Evolutionary conservation across 768 basidiomycete species (phyloP).

Genomic region (Myochromella boudieri): DNA sequence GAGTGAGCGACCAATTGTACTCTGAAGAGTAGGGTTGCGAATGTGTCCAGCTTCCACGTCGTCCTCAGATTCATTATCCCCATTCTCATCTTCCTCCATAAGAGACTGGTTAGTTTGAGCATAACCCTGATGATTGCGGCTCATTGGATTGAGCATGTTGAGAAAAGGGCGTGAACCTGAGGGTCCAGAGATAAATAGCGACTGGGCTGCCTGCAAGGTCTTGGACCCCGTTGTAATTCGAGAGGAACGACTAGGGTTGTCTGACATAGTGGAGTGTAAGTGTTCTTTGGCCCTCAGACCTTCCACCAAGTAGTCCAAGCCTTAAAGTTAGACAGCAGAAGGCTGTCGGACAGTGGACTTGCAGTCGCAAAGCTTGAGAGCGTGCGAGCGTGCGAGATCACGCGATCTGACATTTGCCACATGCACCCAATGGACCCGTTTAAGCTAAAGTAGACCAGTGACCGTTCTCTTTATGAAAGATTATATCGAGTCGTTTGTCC

Average conservation of each 20-base stretch:
- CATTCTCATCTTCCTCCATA: slow-evolving; percentile 71
- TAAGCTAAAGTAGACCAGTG: too few species aligned
- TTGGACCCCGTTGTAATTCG: slow-evolving; percentile 31
- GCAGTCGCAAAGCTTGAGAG: too few species aligned
- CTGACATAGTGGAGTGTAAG: slow-evolving; percentile 25
- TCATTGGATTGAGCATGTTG: slow-evolving; percentile 81
- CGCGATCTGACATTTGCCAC: too few species aligned
- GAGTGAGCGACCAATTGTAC: slow-evolving; percentile 21
- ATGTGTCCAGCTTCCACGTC: slow-evolving; percentile 64
- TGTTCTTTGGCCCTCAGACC: slow-evolving; percentile 17
- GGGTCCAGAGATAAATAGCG: slow-evolving; percentile 34
- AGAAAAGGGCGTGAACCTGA: slow-evolving; percentile 77
- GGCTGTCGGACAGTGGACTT: too few species aligned
- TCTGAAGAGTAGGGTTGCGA: slow-evolving; percentile 39
- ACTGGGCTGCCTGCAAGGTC: slow-evolving; percentile 35
- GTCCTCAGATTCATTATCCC: slow-evolving; percentile 42
- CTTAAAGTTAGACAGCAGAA: too few species aligned
- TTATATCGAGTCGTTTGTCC: too few species aligned
- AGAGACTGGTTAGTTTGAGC: slow-evolving; percentile 69
- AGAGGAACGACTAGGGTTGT: slow-evolving; percentile 23
- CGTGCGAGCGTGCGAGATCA: too few species aligned
- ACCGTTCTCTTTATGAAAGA: too few species aligned
- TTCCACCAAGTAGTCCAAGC: too few species aligned
- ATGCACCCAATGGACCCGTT: too few species aligned
- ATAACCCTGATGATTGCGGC: slow-evolving; percentile 73